Evolutionary conservation across 2,329 filamentous ascomycete species (phyloP).

Genomic region (Aschersonia sp.): DNA sequence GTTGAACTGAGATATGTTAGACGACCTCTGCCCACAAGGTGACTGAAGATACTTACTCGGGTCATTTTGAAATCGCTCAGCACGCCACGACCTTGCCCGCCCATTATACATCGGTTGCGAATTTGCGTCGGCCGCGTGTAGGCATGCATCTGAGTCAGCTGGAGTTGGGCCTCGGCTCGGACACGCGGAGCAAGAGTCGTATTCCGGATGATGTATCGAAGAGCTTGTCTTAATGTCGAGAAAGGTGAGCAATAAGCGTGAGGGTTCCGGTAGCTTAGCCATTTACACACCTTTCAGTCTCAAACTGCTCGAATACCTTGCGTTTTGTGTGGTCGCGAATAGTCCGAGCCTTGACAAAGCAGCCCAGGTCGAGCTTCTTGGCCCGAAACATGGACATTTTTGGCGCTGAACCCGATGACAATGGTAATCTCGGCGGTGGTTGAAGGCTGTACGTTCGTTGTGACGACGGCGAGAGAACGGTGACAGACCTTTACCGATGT

Average conservation of each 20-base stretch:
- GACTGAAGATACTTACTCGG: conserved; percentile 46
- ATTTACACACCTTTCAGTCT: conserved; percentile 63
- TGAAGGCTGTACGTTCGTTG: no score
- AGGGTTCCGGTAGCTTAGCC: background rate
- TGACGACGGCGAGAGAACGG: no score
- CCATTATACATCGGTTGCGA: conserved; percentile 81
- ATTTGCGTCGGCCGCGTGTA: conserved; percentile 92
- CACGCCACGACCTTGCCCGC: conserved; percentile 83
- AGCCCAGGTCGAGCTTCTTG: conserved; percentile 79
- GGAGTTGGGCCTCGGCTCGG: conserved; percentile 82
- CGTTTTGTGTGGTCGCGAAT: conserved; percentile 96
- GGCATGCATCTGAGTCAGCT: conserved; percentile 88
- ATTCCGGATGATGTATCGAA: conserved; percentile 88
- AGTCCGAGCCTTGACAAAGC: conserved; percentile 72
- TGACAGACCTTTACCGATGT: background rate
- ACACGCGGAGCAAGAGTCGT: conserved; percentile 68
- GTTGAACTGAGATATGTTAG: conserved; percentile 49
- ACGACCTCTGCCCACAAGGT: no score
- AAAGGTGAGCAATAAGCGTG: background rate
- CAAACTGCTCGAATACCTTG: conserved; percentile 74
- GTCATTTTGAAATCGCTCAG: conserved; percentile 85
- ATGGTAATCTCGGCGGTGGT: background rate
- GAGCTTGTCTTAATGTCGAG: conserved; percentile 54
- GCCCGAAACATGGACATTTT: conserved; percentile 74
- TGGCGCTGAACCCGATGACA: conserved; percentile 9